Evolutionary conservation across 805 yeast genomes (phyloP).

Genomic region (Suhomyces emberorum): DNA sequence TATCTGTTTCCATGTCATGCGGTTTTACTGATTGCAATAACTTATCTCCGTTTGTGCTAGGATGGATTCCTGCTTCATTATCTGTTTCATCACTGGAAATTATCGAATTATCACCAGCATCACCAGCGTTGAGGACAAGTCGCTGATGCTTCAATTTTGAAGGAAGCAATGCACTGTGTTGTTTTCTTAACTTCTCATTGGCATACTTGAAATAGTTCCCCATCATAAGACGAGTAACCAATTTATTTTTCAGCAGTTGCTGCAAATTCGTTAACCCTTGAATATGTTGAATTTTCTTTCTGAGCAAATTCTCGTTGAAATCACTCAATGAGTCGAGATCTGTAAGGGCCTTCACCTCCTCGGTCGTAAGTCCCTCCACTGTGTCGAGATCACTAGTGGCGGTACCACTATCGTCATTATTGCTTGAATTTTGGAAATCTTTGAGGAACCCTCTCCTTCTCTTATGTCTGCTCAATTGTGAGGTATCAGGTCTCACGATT

Average conservation of each 20-base stretch:
- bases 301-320: constrained; percentile 38
- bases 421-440: neutral
- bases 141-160: constrained; percentile 14
- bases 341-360: constrained; percentile 35
- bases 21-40: constrained; percentile 1
- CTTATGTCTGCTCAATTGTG: constrained; percentile 2
- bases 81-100: constrained; percentile 7
- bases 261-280: constrained; percentile 33
- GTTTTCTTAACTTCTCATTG: constrained; percentile 22
- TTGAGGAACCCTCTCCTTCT: neutral
- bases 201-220: constrained; percentile 56
- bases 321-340: constrained; percentile 35
- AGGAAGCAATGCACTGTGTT: constrained; percentile 4
- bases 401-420: constrained; percentile 12
- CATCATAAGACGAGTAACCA: constrained; percentile 68
- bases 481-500: constrained; percentile 45
- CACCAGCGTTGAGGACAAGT: constrained; percentile 13
- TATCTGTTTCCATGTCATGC: neutral
- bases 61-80: constrained; percentile 11
- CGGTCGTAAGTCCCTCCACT: constrained; percentile 35
- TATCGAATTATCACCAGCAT: constrained; percentile 5
- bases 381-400: constrained; percentile 26
- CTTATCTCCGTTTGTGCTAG: no score
- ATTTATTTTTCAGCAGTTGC: constrained; percentile 43
- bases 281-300: constrained; percentile 49